phyloP scores from a whole-genome alignment of 73 alveolate species.

The Effrenium voratum region DNA sequence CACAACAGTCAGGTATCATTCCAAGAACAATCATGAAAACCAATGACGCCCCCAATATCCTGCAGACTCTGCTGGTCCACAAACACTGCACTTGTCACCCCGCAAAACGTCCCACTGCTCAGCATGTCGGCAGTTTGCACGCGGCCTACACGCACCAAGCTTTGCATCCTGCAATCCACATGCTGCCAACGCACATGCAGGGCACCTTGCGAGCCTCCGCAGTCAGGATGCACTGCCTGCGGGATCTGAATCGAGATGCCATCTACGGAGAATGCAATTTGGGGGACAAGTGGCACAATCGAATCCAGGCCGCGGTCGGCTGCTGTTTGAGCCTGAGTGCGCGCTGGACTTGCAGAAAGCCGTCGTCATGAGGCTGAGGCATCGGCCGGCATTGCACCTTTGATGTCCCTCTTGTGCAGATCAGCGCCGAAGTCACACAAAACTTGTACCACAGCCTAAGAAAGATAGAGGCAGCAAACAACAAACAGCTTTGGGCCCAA shows the following conservation, averaged over 20 bases:
- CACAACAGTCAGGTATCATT: no score
- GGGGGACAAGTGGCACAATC: constrained; percentile 51
- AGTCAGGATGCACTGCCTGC: constrained; percentile 89
- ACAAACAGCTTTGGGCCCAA: no score
- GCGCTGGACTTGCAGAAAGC: not conserved
- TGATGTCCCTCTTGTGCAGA: constrained; percentile 80
- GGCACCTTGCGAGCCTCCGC: constrained; percentile 92
- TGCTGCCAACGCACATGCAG: no score
- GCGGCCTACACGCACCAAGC: not conserved
- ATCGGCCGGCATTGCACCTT: constrained; percentile 86
- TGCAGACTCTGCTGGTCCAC: no score
- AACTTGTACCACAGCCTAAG: constrained; percentile 80
- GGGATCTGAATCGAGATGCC: not conserved
- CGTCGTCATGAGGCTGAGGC: not conserved
- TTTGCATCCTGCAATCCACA: not conserved
- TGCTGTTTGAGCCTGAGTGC: not conserved
- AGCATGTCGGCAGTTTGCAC: not conserved
- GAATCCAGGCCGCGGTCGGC: constrained; percentile 91
- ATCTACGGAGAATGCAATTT: not conserved
- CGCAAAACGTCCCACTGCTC: not conserved
- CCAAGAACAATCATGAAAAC: no score
- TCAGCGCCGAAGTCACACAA: constrained; percentile 83
- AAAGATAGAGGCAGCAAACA: not conserved
- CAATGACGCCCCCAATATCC: no score
- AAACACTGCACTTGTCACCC: not conserved